A percentile compares a stretch with the other conserved stretches of the same genome.
phyloP scores from a whole-genome alignment of 192 early-diverging fungal genomes.

The Coemansia sp. region DNA sequence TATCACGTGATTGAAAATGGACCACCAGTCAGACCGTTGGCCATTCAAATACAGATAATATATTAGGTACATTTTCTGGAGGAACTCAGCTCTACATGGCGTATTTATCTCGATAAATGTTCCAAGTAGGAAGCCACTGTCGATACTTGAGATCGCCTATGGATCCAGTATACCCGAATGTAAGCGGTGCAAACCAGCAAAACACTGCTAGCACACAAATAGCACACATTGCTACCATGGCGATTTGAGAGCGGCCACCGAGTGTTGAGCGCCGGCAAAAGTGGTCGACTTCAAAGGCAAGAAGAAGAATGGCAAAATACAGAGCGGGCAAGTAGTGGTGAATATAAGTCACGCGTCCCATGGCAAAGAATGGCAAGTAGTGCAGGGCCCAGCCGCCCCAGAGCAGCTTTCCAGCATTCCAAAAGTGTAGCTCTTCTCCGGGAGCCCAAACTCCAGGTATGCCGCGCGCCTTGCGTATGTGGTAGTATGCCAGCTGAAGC shows the following conservation, averaged over 20 bases:
- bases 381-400: constrained; percentile 84
- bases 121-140: constrained; percentile 49
- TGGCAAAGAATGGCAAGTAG: constrained; percentile 90
- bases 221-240: constrained; percentile 37
- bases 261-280: constrained; percentile 58
- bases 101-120: constrained; percentile 22
- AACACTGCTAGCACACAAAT: constrained; percentile 31
- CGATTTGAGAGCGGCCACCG: constrained; percentile 60
- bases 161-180: constrained; percentile 67
- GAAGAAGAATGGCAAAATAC: constrained; percentile 80
- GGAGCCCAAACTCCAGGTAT: constrained; percentile 23
- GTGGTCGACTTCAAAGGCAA: constrained; percentile 82
- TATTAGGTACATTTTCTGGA: too few species aligned
- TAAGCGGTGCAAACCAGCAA: constrained; percentile 75
- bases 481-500: constrained; percentile 28
- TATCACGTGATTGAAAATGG: neutral
- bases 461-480: constrained; percentile 39
- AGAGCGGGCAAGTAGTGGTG: constrained; percentile 94
- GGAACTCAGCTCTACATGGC: neutral
- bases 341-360: constrained; percentile 91
- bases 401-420: constrained; percentile 75
- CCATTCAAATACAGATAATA: too few species aligned
- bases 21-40: too few species aligned
- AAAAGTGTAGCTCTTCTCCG: constrained; percentile 60
- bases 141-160: constrained; percentile 40